Conservation (phyloP, 257 asterid genomes). For the Parsonsia alboflavescens region DNA sequence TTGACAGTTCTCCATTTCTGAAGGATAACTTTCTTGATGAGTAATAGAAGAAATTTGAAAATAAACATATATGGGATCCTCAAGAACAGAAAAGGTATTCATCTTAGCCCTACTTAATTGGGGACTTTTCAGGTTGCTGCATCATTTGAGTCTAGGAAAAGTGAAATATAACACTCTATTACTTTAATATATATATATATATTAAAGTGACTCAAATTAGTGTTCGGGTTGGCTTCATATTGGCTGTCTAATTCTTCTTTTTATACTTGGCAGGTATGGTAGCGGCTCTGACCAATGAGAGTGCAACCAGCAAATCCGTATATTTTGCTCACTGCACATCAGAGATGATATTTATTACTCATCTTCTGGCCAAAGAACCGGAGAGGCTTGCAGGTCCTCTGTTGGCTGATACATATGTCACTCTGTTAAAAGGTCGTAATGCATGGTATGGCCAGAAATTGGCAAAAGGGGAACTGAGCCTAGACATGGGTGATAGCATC, state of each 20-base stretch:
- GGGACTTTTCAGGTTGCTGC: background rate
- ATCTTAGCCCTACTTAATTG: background rate
- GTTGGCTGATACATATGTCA: slow-evolving; percentile 91
- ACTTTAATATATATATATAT: too few species aligned
- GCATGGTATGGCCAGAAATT: slow-evolving; percentile 93
- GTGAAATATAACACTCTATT: background rate
- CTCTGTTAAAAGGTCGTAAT: slow-evolving; percentile 82
- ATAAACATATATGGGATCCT: background rate
- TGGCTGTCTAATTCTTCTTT: background rate
- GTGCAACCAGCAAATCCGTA: slow-evolving; percentile 89
- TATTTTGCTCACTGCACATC: slow-evolving; percentile 56
- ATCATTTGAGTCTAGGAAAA: background rate
- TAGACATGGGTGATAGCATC: slow-evolving; percentile 86
- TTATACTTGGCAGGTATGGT: slow-evolving; percentile 42
- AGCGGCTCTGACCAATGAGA: slow-evolving; percentile 85
- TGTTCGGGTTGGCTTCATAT: background rate
- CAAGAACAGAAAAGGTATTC: background rate
- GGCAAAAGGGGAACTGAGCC: slow-evolving; percentile 69
- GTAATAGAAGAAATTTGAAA: background rate
- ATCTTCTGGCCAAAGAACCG: slow-evolving; percentile 76
- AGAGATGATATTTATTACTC: slow-evolving; percentile 87
- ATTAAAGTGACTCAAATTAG: background rate
- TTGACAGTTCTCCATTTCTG: background rate
- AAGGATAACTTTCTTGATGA: background rate
- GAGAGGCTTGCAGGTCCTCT: slow-evolving; percentile 92